Base-by-base conservation (phyloP, 2,329 filamentous ascomycete genomes). In the Atkinsonella hypoxylon region DNA sequence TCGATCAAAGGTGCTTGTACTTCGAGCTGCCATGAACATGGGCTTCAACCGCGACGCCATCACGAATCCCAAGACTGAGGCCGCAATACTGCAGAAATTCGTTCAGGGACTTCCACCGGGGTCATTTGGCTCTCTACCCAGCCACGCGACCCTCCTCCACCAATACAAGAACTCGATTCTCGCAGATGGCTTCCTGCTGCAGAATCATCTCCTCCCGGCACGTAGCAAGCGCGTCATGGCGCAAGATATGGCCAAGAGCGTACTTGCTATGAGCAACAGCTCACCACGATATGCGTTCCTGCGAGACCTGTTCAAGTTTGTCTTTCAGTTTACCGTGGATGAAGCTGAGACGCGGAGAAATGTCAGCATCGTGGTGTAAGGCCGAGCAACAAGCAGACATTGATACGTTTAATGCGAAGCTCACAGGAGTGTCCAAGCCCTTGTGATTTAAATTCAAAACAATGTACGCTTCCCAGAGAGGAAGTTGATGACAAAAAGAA, bases 11-110 rank as follows among this genome's bases (percentile, higher is more conserved):
- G 75, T 83, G 13, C 75, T 96, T 10, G 82, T 94, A 32, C 73
- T 94, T 40, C 89, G 89, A 63, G 89, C 90, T 1, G 90, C 89
- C 22, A 83, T 91, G 70, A 90, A 91, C 61, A 79, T 85, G 3
- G 89, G 89, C 11, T 95, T 85, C 67, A 77, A 79, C 53, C 83
- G 87, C 9, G 75, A 80, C 18, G 62, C 70, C 2, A 70, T 73
- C 12, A 61, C 67, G 11, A 66, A 70, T 9, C 68, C 71, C 32
- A 73, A 67, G 56, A 66, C 66, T 46, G 74, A 67, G 56, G 72
- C 73, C 3, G 68, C 72, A 12, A 77, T 78, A 1, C 70, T 96
- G 2, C 83, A 88, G 30, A 74, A 78, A 1, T 95, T 93, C 61
- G 82, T 91, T 46, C 85, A 89, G 60, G 74, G 78, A 11, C 73